Percentiles rank a stretch among this genome's conserved stretches.
These are phyloP conservation scores for Kalaharituber pfeilii DNA, from an alignment of 2,329 filamentous ascomycete species.

Conservation along the genomic window DNA sequence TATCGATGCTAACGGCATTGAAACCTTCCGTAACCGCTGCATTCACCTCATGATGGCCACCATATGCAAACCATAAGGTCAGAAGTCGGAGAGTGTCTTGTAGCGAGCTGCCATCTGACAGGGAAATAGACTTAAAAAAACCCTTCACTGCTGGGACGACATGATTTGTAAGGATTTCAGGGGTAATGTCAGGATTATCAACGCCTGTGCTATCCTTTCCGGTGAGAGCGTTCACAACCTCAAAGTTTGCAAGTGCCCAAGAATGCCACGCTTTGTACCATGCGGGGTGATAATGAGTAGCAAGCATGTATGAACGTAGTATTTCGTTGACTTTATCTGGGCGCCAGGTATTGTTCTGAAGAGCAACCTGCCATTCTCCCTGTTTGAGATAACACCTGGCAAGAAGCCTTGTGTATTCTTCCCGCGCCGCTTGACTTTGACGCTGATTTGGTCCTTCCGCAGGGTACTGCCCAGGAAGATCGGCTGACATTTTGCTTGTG, in stretches of 20 bases:
- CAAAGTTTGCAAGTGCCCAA: conserved; percentile 95
- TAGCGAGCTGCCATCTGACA: conserved; percentile 79
- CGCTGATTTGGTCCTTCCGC: neutral
- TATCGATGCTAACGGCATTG: conserved; percentile 81
- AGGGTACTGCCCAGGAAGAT: conserved; percentile 28
- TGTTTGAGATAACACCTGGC: conserved; percentile 93
- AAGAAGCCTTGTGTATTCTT: conserved; percentile 49
- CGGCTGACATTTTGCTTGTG: conserved; percentile 41
- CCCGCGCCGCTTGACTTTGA: conserved; percentile 25
- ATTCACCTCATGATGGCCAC: conserved; percentile 75
- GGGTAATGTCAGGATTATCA: neutral
- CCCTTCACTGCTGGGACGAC: conserved; percentile 88
- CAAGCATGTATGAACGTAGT: conserved; percentile 73
- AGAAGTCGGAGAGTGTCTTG: conserved; percentile 87
- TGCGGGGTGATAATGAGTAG: conserved; percentile 79
- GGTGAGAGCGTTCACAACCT: conserved; percentile 74
- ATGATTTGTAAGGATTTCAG: conserved; percentile 47
- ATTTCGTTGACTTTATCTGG: conserved; percentile 75
- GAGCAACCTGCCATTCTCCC: conserved; percentile 81
- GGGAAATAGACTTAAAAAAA: conserved; percentile 91
- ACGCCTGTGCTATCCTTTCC: conserved; percentile 39
- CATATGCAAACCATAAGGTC: conserved; percentile 92
- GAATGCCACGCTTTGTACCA: conserved; percentile 99
- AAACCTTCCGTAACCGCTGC: conserved; percentile 78
- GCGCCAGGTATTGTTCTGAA: conserved; percentile 66